phyloP scores from a whole-genome alignment of 2,329 filamentous ascomycete species.

The Exophiala aquamarina region DNA sequence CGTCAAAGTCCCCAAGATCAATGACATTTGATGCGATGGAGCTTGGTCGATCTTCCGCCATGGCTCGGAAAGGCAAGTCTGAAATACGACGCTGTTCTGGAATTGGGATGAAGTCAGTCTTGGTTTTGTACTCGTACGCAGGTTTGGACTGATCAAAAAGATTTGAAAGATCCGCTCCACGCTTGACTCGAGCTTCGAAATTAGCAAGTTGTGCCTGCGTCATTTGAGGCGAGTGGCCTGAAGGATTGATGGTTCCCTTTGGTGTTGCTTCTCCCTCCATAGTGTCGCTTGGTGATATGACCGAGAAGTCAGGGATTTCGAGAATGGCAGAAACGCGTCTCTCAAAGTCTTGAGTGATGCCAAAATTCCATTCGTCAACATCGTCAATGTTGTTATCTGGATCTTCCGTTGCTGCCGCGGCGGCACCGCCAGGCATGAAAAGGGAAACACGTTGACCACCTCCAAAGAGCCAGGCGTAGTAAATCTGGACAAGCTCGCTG shows the following conservation, averaged over 20 bases:
- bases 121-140: slow-evolving; percentile 59
- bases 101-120: slow-evolving; percentile 49
- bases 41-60: slow-evolving; percentile 36
- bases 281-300: slow-evolving; percentile 45
- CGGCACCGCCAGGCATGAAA: slow-evolving; percentile 60
- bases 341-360: slow-evolving; percentile 62
- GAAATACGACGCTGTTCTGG: slow-evolving; percentile 48
- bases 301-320: slow-evolving; percentile 30
- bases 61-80: slow-evolving; percentile 52
- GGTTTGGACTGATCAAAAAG: slow-evolving; percentile 57
- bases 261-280: slow-evolving; percentile 42
- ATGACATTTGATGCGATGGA: slow-evolving; percentile 50
- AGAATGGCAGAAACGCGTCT: slow-evolving; percentile 47
- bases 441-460: slow-evolving; percentile 55
- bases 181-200: slow-evolving; percentile 57
- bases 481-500: slow-evolving; percentile 47
- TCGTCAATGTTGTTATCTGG: slow-evolving; percentile 44
- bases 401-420: slow-evolving; percentile 49
- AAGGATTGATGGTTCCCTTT: slow-evolving; percentile 23
- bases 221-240: slow-evolving; percentile 29
- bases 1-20: slow-evolving; percentile 54
- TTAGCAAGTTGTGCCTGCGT: slow-evolving; percentile 50
- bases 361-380: slow-evolving; percentile 64
- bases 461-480: slow-evolving; percentile 49
- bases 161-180: slow-evolving; percentile 57